Evolutionary conservation across 2,329 filamentous ascomycete genomes (phyloP).

Genomic region (Penicillium polonicum): DNA sequence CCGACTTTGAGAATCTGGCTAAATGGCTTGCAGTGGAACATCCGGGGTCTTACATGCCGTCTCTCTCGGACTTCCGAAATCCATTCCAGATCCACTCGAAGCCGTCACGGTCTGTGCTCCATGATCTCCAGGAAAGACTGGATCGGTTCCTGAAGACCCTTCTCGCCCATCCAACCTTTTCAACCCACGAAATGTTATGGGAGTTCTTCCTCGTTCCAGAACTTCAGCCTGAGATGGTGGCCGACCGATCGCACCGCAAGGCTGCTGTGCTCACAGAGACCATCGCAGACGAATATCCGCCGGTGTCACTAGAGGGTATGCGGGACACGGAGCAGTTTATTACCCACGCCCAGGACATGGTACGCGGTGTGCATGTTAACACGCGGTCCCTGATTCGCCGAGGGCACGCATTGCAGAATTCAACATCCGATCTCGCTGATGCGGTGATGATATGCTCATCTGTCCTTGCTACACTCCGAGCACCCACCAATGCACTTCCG

Average conservation of each 20-base stretch:
- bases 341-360: constrained; percentile 83
- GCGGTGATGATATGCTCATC: constrained; percentile 44
- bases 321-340: constrained; percentile 92
- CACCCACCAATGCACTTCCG: constrained; percentile 63
- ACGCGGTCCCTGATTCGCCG: constrained; percentile 79
- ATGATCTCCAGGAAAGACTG: constrained; percentile 81
- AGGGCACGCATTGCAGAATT: constrained; percentile 70
- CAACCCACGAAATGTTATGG: constrained; percentile 96
- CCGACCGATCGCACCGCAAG: constrained; percentile 82
- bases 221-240: constrained; percentile 84
- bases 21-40: constrained; percentile 83
- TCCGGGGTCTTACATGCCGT: constrained; percentile 91
- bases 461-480: constrained; percentile 51
- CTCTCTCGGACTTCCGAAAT: constrained; percentile 71
- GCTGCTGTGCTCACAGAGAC: constrained; percentile 78
- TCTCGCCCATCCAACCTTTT: constrained; percentile 84
- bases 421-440: constrained; percentile 51
- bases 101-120: constrained; percentile 80
- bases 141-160: constrained; percentile 87
- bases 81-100: constrained; percentile 93
- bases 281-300: constrained; percentile 83
- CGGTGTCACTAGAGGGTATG: constrained; percentile 67
- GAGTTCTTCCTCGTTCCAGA: constrained; percentile 98
- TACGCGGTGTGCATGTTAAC: constrained; percentile 78
- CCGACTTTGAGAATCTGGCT: constrained; percentile 88